Percentiles rank a stretch among this genome's conserved stretches.
phyloP scores from a whole-genome alignment of 805 yeast species.

The Priceomyces haplophilus region DNA sequence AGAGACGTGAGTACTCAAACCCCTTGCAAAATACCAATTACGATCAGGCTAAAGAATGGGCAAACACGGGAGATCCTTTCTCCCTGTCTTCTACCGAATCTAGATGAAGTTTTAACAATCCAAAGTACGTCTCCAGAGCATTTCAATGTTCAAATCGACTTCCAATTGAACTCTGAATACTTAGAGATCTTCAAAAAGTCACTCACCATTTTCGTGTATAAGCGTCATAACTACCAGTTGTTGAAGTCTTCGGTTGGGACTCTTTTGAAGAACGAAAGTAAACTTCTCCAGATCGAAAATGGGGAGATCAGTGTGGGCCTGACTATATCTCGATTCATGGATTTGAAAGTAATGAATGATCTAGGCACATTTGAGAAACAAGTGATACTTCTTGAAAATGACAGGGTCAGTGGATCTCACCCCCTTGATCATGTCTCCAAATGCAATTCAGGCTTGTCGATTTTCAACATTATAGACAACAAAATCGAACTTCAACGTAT shows the following conservation, averaged over 20 bases:
- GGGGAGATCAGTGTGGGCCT: slow-evolving; percentile 24
- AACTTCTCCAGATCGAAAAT: slow-evolving; percentile 23
- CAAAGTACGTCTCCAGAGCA: slow-evolving; percentile 47
- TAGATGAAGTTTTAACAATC: slow-evolving; percentile 48
- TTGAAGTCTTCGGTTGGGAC: slow-evolving; percentile 31
- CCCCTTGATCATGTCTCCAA: slow-evolving; percentile 4
- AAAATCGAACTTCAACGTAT: slow-evolving; percentile 49
- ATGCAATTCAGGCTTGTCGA: slow-evolving; percentile 35
- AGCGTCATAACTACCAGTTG: slow-evolving; percentile 40
- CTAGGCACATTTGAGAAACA: slow-evolving; percentile 28
- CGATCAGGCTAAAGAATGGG: slow-evolving; percentile 39
- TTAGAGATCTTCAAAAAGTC: slow-evolving; percentile 41
- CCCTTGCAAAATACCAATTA: slow-evolving; percentile 50
- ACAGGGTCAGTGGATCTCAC: slow-evolving; percentile 16
- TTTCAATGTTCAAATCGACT: slow-evolving; percentile 51
- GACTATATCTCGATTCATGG: slow-evolving; percentile 18
- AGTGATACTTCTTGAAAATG: slow-evolving; percentile 26
- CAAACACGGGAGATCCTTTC: slow-evolving; percentile 33
- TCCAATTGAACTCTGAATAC: slow-evolving; percentile 40
- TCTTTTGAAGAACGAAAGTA: slow-evolving; percentile 35
- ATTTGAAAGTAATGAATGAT: slow-evolving; percentile 20
- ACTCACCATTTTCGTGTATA: slow-evolving; percentile 51
- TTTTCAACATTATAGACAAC: slow-evolving; percentile 48
- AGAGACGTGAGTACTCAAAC: slow-evolving; percentile 63
- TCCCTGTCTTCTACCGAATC: slow-evolving; percentile 70